These are phyloP conservation scores for Colletotrichum sp. DNA, from an alignment of 2,329 filamentous ascomycete species.

Conservation along the genomic window DNA sequence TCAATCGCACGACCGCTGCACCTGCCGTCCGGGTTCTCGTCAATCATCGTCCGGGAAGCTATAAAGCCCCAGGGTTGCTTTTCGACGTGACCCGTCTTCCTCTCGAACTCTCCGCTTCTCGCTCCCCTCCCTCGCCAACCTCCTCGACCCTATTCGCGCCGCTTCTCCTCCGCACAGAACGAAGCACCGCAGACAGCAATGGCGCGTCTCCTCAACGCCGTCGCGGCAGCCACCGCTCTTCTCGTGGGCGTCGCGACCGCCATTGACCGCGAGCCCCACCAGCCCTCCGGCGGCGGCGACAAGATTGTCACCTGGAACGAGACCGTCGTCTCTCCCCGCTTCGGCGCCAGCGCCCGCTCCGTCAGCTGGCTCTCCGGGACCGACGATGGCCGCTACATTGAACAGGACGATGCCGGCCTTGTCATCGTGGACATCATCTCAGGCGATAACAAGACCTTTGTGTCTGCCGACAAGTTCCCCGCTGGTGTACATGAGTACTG, in stretches of 20 bases:
- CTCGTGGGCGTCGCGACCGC: constrained; percentile 28
- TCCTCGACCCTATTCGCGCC: not conserved
- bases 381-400: constrained; percentile 67
- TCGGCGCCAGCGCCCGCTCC: constrained; percentile 51
- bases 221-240: not conserved
- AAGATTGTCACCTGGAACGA: constrained; percentile 66
- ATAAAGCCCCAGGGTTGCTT: not conserved
- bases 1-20: not conserved
- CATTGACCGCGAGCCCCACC: constrained; percentile 57
- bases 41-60: not conserved
- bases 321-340: constrained; percentile 52
- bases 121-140: not conserved
- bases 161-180: not conserved
- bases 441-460: constrained; percentile 60
- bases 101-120: not conserved
- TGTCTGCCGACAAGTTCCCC: constrained; percentile 63
- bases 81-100: not conserved
- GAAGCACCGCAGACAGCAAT: not conserved
- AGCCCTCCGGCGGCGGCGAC: constrained; percentile 60
- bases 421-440: constrained; percentile 67
- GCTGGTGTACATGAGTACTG: constrained; percentile 61
- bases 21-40: not conserved
- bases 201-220: constrained; percentile 13
- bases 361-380: constrained; percentile 64
- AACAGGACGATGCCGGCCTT: constrained; percentile 54